These are phyloP conservation scores for Tylopilus sp. DNA, from an alignment of 1,284 basidiomycete genomes.

Conservation along the genomic window DNA sequence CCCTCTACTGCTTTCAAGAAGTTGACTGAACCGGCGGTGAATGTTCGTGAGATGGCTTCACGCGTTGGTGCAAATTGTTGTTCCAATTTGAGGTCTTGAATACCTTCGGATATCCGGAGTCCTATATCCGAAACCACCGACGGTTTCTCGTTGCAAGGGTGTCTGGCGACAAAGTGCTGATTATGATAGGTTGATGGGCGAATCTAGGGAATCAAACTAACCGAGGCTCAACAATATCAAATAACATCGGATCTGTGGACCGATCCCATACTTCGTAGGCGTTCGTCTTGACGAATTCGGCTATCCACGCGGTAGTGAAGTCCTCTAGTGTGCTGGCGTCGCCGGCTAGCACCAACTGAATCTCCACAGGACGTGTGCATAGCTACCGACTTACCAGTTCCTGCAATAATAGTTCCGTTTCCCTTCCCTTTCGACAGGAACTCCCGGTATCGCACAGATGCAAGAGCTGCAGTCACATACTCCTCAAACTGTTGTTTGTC, in stretches of 20 bases:
- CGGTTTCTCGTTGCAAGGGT: slow-evolving; percentile 85
- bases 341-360: slow-evolving; percentile 30
- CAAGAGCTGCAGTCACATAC: slow-evolving; percentile 75
- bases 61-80: slow-evolving; percentile 86
- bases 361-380: not conserved
- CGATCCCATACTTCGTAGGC: slow-evolving; percentile 86
- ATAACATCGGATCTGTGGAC: slow-evolving; percentile 83
- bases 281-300: slow-evolving; percentile 78
- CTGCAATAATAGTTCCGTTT: slow-evolving; percentile 60
- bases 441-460: slow-evolving; percentile 84
- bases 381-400: slow-evolving; percentile 42
- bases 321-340: slow-evolving; percentile 57
- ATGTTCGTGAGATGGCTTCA: slow-evolving; percentile 76
- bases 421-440: slow-evolving; percentile 68
- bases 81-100: slow-evolving; percentile 87
- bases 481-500: slow-evolving; percentile 64
- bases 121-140: slow-evolving; percentile 88
- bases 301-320: slow-evolving; percentile 82
- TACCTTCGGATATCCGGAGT: slow-evolving; percentile 80
- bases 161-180: slow-evolving; percentile 41
- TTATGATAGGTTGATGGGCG: slow-evolving; percentile 6
- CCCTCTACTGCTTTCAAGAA: slow-evolving; percentile 88
- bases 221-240: slow-evolving; percentile 90
- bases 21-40: slow-evolving; percentile 72
- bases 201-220: slow-evolving; percentile 34